Base-by-base conservation (phyloP, 345 rosid species). In the Salix caprea region DNA sequence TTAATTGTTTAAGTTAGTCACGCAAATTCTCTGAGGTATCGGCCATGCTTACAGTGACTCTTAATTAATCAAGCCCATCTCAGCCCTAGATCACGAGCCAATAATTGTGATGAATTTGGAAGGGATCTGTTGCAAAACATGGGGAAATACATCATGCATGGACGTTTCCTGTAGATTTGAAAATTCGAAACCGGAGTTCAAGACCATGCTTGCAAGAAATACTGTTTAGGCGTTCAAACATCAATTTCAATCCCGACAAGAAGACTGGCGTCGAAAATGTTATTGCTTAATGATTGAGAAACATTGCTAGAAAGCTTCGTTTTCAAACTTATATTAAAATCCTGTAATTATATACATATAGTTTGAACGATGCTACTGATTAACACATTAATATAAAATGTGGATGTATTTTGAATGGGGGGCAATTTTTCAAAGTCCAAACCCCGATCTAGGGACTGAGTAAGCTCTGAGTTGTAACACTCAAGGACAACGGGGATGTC, bases 401-500 rank as follows among this genome's bases (percentile, higher is more conserved):
- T 52, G 18, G 7, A 13, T 86, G 90, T 87, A 77, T 78, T 84
- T 87, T 83, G 89, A 90, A 86, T 67, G 39, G 90, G 86, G 75
- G 72, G 85, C 94, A 88, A 39, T n/a, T 77, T 69, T 90, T 90
- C 94, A 85, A 88, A 90, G 90, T 87, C 87, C 80, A 82, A 85
- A 82, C 92, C 94, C 69, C 74, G 84, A 88, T 84, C 86, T 80
- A 71, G 23, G 92, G 87, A 65, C 69, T 50, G 68, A 71, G 76
- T 28, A 61, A 39, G 40, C 52, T 74, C 60, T 65, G 32, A 67
- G 68, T 18, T 36, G 69, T 62, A 82, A 50, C 74, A 71, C 76
- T 44, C 54, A 24, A 68, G 66, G 82, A 72, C 77, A 74, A 81
- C 39, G 66, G 60, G 61, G 46, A 26, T 66, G 80, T 83, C 85